Evolutionary conservation across 129 eudicot species (phyloP).

Genomic region (Centaurea solstitialis): DNA sequence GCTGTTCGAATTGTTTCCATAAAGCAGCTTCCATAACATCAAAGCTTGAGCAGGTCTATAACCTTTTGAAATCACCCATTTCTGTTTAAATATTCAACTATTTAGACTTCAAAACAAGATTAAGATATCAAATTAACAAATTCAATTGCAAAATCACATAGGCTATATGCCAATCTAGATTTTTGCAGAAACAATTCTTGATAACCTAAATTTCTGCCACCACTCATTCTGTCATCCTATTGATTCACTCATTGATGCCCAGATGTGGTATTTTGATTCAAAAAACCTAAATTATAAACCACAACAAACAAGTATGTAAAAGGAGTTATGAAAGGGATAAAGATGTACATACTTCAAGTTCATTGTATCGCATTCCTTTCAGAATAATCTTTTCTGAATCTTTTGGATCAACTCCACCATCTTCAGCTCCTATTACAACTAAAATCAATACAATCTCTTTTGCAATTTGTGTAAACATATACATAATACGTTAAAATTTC

Average conservation of each 20-base stretch:
- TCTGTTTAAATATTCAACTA: conserved; percentile 44
- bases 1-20: conserved; percentile 59
- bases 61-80: conserved; percentile 78
- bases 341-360: conserved; percentile 58
- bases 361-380: conserved; percentile 69
- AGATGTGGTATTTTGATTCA: neutral
- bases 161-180: neutral
- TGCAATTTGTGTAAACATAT: too few species aligned
- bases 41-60: conserved; percentile 90
- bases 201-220: neutral
- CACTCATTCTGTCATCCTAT: neutral
- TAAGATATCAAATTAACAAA: neutral
- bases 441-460: neutral
- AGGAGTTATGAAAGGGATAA: neutral
- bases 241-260: neutral
- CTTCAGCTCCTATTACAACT: conserved; percentile 37
- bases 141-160: neutral
- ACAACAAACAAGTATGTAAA: neutral
- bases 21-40: conserved; percentile 95
- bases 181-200: neutral
- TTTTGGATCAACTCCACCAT: conserved; percentile 16
- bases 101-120: neutral
- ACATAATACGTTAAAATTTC: too few species aligned
- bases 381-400: conserved; percentile 48
- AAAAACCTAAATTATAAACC: neutral